Base-by-base conservation (phyloP, 1,284 basidiomycete genomes). In the Ceratobasidium sp. region DNA sequence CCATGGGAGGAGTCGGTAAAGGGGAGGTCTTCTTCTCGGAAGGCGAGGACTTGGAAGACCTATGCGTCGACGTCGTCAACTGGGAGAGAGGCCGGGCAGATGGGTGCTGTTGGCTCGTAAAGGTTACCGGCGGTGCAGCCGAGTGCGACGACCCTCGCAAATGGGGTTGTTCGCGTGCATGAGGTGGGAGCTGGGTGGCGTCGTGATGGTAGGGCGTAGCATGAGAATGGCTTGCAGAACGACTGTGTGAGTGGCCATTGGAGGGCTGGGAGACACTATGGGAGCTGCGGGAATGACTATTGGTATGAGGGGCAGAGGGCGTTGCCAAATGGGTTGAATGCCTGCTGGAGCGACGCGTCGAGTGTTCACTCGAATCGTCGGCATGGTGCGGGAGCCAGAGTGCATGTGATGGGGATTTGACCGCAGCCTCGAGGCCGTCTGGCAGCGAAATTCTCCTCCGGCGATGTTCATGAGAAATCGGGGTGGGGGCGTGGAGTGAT, bases 401-500 rank as follows among this genome's bases (percentile, higher is more conserved):
- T n/a, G 60, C 60, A 32, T 64, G 60, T 38, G 60, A 64, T 4
- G 60, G 22, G 31, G 60, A 50, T 52, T 64, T 64, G 20, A 64
- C 32, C 20, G 60, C 60, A 52, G 60, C 60, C 60, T 64, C 60
- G 60, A 64, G 60, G 60, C 60, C 60, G 47, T 64, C 38, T 35
- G 60, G 60, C 38, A 64, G 60, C 8, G 60, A 64, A 15, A 34
- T 52, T 27, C 60, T 50, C 13, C 60, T 31, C 8, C 34, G 47
- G 49, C 60, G 60, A 15, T 52, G 47, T 34, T 64, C 60, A 13
- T 31, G 47, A 20, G 60, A 64, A 27, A 64, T 64, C 32, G 60
- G 60, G 47, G 60, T 64, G 49, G 60, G 34, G 5, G 60, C 47
- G 49, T 64, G 47, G 25, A 52, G 32, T 20, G n/a, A 31, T 15